Percentiles rank a stretch among this genome's conserved stretches.
Evolutionary conservation across 371 early-diverging fungal species (phyloP).

Genomic region (Quaeritorhiza haematococci): DNA sequence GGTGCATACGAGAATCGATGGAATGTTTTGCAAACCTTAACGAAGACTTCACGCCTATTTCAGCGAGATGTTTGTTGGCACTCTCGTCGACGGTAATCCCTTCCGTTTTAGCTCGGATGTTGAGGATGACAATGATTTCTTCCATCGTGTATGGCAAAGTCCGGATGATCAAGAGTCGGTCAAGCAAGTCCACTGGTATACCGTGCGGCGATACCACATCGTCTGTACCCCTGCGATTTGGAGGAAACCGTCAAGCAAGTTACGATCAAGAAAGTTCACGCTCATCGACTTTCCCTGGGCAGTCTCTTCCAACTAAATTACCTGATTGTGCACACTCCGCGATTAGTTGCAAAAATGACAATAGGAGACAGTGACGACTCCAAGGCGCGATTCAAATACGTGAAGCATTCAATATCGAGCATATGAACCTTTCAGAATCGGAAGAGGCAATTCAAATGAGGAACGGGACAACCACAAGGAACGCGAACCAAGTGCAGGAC

Average conservation of each 20-base stretch:
- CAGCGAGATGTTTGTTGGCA: slow-evolving; percentile 71
- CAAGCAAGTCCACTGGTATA: slow-evolving; percentile 94
- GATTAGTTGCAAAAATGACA: slow-evolving; percentile 95
- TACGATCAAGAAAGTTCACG: too few relatives aligned
- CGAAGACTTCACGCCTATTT: slow-evolving; percentile 78
- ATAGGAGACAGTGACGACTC: slow-evolving; percentile 94
- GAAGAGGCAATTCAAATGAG: neutral
- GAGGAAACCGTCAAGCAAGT: neutral
- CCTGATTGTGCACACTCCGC: slow-evolving; percentile 92
- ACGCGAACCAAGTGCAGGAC: too few relatives aligned
- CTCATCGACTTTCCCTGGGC: neutral
- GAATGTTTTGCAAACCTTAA: slow-evolving; percentile 32
- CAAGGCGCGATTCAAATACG: slow-evolving; percentile 94
- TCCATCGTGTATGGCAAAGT: slow-evolving; percentile 86
- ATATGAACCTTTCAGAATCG: slow-evolving; percentile 69
- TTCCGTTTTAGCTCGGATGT: slow-evolving; percentile 88
- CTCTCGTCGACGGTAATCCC: slow-evolving; percentile 69
- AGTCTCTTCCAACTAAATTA: slow-evolving; percentile 17
- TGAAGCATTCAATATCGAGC: slow-evolving; percentile 98
- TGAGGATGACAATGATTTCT: slow-evolving; percentile 87
- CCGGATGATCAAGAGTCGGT: slow-evolving; percentile 92
- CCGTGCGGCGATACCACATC: slow-evolving; percentile 90
- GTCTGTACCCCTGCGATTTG: slow-evolving; percentile 71
- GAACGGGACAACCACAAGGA: too few relatives aligned
- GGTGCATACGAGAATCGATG: neutral